These are phyloP conservation scores for Copromyces sp. DNA, from an alignment of 495 filamentous ascomycete species.

Conservation along the genomic window DNA sequence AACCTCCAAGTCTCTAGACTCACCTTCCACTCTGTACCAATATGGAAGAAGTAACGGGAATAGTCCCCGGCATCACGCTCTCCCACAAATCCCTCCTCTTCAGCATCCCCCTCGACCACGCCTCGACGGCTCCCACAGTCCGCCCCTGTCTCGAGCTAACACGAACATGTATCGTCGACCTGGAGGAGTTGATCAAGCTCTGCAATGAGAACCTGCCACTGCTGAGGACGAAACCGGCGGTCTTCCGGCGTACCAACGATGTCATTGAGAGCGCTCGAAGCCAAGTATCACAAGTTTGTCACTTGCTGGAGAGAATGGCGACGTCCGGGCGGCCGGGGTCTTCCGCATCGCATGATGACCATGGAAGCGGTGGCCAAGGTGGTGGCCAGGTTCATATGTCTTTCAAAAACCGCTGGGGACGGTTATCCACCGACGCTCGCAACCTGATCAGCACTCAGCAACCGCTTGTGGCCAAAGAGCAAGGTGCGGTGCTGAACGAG, in stretches of 20 bases:
- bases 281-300: constrained; percentile 5
- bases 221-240: neutral
- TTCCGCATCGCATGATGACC: neutral
- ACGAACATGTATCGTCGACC: constrained; percentile 9
- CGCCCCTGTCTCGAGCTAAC: constrained; percentile 11
- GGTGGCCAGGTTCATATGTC: neutral
- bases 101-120: constrained; percentile 9
- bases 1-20: neutral
- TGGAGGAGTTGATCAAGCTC: constrained; percentile 12
- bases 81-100: constrained; percentile 1
- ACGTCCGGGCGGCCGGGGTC: neutral
- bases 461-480: constrained; percentile 7
- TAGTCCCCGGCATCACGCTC: neutral
- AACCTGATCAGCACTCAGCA: neutral
- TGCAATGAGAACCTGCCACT: constrained; percentile 8
- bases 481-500: constrained; percentile 22
- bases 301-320: constrained; percentile 7
- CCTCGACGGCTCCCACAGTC: constrained; percentile 1
- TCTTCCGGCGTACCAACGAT: constrained; percentile 7
- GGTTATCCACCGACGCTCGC: constrained; percentile 1
- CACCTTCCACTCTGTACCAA: neutral
- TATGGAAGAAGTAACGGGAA: neutral
- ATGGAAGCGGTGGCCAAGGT: neutral
- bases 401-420: neutral
- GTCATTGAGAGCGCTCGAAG: constrained; percentile 9